Base-by-base conservation (phyloP, 257 asterid genomes). In the Nicotiana obtusifolia region DNA sequence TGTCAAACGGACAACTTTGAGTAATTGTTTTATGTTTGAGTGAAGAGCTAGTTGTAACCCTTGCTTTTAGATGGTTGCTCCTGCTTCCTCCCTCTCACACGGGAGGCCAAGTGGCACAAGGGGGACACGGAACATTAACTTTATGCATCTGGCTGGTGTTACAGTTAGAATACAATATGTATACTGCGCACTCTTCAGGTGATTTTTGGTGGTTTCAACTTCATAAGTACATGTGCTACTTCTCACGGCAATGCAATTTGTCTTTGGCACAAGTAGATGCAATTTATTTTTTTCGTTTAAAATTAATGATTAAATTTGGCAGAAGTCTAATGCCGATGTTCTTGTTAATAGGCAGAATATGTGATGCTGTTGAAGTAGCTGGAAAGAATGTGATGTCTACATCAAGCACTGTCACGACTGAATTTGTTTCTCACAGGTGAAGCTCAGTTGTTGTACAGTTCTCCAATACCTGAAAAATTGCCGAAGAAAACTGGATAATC, bases 361-460 rank as follows among this genome's bases (percentile, higher is more conserved):
- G 93, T 77, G 99, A 96, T 86, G 98, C 98, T 65, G 97, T 87
- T 83, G 99, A 94, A 89, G 88, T 96, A 82, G 93, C 98, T 19
- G 98, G 98, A 80, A 96, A 91, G 91, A 91, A 89, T 87, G 98
- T 94, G 54, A 90, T 93, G 97, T 87, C 96, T 62, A 96, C 99
- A 76, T 94, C 98, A 28, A 86, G 91, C 82, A 94, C 93, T 1
- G 97, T 93, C 84, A 96, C 98, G 0, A 94, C 99, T 60, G 98
- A 94, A 57, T 97, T 96, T 78, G 94, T 96, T 53, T 83, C 92
- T 77, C 97, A 96, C 86, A 91, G 93, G 97, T 93, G 85, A 71
- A 53, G 24, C 10, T 80, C 24, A 69, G 64, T 16, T 44, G 16
- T 31, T 0, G 15, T 24, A 47, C 20, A 41, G 79, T 47, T 47